phyloP scores from a whole-genome alignment of 139 green algal species.

The Penium margaritaceum region DNA sequence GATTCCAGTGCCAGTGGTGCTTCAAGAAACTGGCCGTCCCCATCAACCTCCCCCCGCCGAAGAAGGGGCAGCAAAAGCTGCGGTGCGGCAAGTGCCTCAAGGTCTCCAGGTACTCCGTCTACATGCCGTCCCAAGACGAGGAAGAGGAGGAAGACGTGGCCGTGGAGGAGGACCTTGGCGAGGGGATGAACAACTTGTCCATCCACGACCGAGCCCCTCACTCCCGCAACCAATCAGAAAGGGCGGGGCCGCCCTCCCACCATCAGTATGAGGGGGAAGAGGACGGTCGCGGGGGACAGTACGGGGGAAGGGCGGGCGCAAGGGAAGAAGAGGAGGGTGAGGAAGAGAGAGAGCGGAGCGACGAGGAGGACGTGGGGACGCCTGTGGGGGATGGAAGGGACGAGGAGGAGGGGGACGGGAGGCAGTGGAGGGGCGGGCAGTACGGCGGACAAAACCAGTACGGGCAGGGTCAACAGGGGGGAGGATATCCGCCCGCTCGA shows the following conservation, averaged over 20 bases:
- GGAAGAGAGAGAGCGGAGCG: background rate
- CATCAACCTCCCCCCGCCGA: background rate
- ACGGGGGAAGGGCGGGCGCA: background rate
- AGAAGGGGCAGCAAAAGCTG: slow-evolving; percentile 19
- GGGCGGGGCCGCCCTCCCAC: background rate
- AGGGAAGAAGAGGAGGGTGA: background rate
- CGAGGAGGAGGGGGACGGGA: too few species aligned
- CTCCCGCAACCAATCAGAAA: too few species aligned
- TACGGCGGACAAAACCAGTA: too few species aligned
- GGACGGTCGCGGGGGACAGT: too few species aligned
- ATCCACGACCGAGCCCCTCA: too few species aligned
- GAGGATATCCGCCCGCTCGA: too few species aligned
- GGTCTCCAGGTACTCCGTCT: slow-evolving; percentile 18
- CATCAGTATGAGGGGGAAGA: background rate
- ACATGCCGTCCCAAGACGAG: background rate
- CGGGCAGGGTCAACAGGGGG: too few species aligned
- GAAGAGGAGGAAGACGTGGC: slow-evolving; percentile 8
- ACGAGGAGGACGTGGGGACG: too few species aligned
- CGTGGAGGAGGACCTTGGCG: background rate
- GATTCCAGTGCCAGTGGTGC: slow-evolving; percentile 33
- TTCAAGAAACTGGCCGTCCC: slow-evolving; percentile 11
- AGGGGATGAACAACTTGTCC: too few species aligned
- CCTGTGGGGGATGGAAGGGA: too few species aligned
- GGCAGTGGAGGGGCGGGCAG: too few species aligned
- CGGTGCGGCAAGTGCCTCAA: slow-evolving; percentile 33